phyloP scores from a whole-genome alignment of 2,329 filamentous ascomycete species.

The Phialophora chinensis region DNA sequence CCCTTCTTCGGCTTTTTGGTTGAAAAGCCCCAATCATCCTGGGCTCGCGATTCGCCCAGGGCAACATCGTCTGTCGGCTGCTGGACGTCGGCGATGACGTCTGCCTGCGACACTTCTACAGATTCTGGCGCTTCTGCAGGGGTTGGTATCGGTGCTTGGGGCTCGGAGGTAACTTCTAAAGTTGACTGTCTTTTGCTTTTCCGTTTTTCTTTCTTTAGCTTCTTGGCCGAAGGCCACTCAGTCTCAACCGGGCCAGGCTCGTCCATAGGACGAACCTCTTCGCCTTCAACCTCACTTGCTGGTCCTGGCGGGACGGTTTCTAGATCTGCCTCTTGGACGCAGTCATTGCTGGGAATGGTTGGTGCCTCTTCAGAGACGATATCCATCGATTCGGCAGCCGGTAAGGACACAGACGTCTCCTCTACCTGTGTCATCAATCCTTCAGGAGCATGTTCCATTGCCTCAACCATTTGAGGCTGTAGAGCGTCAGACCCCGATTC shows the following conservation, averaged over 20 bases:
- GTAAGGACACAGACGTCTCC: not conserved
- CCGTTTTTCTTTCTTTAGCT: slow-evolving; percentile 30
- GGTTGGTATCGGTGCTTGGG: not conserved
- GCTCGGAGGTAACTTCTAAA: not conserved
- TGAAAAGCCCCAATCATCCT: slow-evolving; percentile 33
- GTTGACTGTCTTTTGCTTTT: slow-evolving; percentile 23
- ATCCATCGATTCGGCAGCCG: not conserved
- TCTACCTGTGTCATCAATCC: not conserved
- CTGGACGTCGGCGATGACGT: not conserved
- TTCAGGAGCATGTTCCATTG: not conserved
- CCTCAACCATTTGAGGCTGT: not conserved
- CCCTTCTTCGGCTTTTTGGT: slow-evolving; percentile 43
- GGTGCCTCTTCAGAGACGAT: not conserved
- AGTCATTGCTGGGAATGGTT: not conserved
- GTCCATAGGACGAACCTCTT: not conserved
- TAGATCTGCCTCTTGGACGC: not conserved
- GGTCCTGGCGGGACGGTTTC: not conserved
- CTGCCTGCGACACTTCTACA: not conserved
- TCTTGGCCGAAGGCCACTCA: slow-evolving; percentile 25
- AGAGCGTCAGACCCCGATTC: no score
- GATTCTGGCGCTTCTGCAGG: not conserved
- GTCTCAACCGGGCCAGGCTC: not conserved
- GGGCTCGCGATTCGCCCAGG: not conserved
- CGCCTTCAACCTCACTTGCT: not conserved
- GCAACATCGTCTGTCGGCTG: not conserved